Evolutionary conservation across 2,329 filamentous ascomycete species (phyloP).

Genomic region (Aspergillus piperis): DNA sequence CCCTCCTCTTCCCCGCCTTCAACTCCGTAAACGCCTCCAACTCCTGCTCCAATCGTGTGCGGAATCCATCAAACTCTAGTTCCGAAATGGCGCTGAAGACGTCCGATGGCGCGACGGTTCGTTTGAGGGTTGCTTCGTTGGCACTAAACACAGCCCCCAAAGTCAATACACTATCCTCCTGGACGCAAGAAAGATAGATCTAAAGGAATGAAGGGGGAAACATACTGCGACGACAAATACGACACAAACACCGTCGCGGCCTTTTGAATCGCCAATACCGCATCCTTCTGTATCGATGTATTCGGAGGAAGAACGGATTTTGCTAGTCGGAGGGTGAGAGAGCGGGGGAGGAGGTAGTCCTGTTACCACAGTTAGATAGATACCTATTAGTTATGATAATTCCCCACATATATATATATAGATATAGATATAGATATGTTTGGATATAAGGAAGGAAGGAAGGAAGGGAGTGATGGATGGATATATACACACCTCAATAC

Average conservation of each 20-base stretch:
- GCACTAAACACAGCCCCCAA: slow-evolving; percentile 46
- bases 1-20: slow-evolving; percentile 45
- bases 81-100: slow-evolving; percentile 62
- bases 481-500: slow-evolving; percentile 38
- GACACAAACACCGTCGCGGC: slow-evolving; percentile 68
- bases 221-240: slow-evolving; percentile 62
- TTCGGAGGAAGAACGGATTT: slow-evolving; percentile 66
- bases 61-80: slow-evolving; percentile 62
- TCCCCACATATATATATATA: not conserved
- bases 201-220: not conserved
- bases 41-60: slow-evolving; percentile 60
- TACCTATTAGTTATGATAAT: too few relatives aligned
- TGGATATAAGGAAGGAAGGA: too few relatives aligned
- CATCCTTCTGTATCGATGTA: slow-evolving; percentile 67
- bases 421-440: not conserved
- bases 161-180: slow-evolving; percentile 8
- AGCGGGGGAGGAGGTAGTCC: slow-evolving; percentile 65
- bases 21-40: slow-evolving; percentile 51
- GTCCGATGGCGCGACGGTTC: slow-evolving; percentile 62
- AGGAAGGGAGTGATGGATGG: not conserved
- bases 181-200: not conserved
- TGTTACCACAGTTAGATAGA: slow-evolving; percentile 27
- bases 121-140: slow-evolving; percentile 63
- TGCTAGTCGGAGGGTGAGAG: slow-evolving; percentile 62
- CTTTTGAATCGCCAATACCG: slow-evolving; percentile 64